A percentile compares a stretch with the other conserved stretches of the same genome.
Evolutionary conservation across 2,329 filamentous ascomycete species (phyloP).

Genomic region (Pyrenophora tritici-repentis): DNA sequence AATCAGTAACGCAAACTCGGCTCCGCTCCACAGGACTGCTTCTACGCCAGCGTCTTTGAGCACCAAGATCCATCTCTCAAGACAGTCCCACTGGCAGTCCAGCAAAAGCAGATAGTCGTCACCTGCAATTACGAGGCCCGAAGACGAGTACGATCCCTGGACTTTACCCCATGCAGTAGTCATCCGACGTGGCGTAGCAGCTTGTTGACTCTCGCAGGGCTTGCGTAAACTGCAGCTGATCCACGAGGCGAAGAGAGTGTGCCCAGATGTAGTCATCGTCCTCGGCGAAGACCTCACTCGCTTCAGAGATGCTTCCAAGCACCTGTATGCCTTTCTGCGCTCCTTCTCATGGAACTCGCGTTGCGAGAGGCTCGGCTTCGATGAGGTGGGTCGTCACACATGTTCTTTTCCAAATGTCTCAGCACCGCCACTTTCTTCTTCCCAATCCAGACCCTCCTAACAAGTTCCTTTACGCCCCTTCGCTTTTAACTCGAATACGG

Average conservation of each 20-base stretch:
- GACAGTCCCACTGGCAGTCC: slow-evolving; percentile 76
- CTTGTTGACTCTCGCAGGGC: slow-evolving; percentile 40
- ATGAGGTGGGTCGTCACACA: slow-evolving; percentile 66
- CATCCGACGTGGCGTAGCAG: neutral
- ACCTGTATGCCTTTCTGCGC: slow-evolving; percentile 73
- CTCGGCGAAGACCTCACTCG: slow-evolving; percentile 75
- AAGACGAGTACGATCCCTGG: slow-evolving; percentile 53
- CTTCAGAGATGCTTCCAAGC: slow-evolving; percentile 86
- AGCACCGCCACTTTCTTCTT: slow-evolving; percentile 5
- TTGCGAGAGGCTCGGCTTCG: slow-evolving; percentile 83
- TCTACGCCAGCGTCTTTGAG: slow-evolving; percentile 92
- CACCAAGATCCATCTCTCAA: slow-evolving; percentile 76
- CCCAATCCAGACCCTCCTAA: neutral
- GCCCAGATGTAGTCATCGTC: slow-evolving; percentile 81
- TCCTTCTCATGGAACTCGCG: slow-evolving; percentile 76
- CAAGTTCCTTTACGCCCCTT: neutral
- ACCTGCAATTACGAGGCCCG: slow-evolving; percentile 83
- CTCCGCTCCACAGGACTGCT: slow-evolving; percentile 68
- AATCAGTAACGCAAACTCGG: slow-evolving; percentile 6
- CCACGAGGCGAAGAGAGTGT: slow-evolving; percentile 76
- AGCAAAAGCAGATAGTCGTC: slow-evolving; percentile 84
- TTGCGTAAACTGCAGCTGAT: slow-evolving; percentile 85
- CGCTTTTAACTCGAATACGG: neutral
- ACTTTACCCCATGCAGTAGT: slow-evolving; percentile 6
- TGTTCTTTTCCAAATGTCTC: slow-evolving; percentile 6